Conservation (phyloP, 2,329 filamentous ascomycete genomes). For the Raffaelea albimanens region DNA sequence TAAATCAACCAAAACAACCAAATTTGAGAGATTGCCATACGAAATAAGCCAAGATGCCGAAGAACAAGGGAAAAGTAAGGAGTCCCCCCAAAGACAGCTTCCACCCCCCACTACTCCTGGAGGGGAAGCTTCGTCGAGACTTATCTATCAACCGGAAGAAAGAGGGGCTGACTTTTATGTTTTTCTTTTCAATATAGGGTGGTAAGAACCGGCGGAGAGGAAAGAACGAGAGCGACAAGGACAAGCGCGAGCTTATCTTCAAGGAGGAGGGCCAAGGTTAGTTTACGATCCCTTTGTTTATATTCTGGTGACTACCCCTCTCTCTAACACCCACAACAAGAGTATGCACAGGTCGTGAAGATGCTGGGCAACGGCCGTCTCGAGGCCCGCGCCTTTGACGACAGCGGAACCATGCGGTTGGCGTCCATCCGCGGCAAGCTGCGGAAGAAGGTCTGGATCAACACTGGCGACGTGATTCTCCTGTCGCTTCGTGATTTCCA, state of each 20-base stretch:
- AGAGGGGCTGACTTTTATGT: slow-evolving; percentile 1
- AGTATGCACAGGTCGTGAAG: slow-evolving; percentile 61
- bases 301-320: neutral
- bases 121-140: too few species aligned
- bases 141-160: too few species aligned
- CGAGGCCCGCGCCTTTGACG: slow-evolving; percentile 86
- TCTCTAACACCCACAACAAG: slow-evolving; percentile 2
- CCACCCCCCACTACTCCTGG: too few species aligned
- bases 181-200: slow-evolving; percentile 43
- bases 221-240: slow-evolving; percentile 99
- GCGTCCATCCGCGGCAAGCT: slow-evolving; percentile 77
- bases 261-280: slow-evolving; percentile 85
- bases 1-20: neutral
- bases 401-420: slow-evolving; percentile 71
- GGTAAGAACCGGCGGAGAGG: slow-evolving; percentile 97
- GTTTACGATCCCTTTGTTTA: too few species aligned
- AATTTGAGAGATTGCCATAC: neutral
- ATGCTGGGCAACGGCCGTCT: slow-evolving; percentile 58
- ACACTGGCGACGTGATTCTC: slow-evolving; percentile 91
- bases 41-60: slow-evolving; percentile 61
- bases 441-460: slow-evolving; percentile 90
- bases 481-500: slow-evolving; percentile 75
- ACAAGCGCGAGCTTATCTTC: slow-evolving; percentile 97
- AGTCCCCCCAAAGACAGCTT: neutral
- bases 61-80: slow-evolving; percentile 96